phyloP scores from a whole-genome alignment of 768 basidiomycete genomes.

The Goffeauzyma gilvescens region DNA sequence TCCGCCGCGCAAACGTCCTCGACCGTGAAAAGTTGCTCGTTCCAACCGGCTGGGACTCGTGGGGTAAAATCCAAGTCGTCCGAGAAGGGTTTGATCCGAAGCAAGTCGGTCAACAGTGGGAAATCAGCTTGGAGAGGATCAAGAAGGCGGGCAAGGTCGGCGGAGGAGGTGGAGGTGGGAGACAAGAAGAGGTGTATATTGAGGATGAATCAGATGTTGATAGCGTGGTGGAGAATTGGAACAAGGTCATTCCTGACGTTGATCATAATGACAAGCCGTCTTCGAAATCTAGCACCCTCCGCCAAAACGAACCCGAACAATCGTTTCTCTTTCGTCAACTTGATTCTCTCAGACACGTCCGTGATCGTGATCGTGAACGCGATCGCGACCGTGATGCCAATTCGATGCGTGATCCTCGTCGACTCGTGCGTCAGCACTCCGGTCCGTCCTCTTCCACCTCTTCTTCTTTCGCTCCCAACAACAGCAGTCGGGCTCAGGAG shows the following conservation, averaged over 20 bases:
- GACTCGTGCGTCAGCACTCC: too few species aligned
- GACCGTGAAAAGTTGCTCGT: constrained; percentile 84
- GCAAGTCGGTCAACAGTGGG: constrained; percentile 18
- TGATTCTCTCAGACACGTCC: constrained; percentile 75
- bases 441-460: too few species aligned
- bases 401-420: too few species aligned
- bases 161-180: constrained; percentile 47
- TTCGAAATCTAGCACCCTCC: constrained; percentile 30
- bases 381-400: too few species aligned
- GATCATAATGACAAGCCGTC: constrained; percentile 37
- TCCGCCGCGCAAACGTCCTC: constrained; percentile 68
- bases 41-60: constrained; percentile 93
- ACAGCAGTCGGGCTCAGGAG: too few species aligned
- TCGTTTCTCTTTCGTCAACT: constrained; percentile 76
- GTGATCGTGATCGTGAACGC: constrained; percentile 71
- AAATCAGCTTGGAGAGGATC: constrained; percentile 13
- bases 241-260: constrained; percentile 45
- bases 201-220: constrained; percentile 37
- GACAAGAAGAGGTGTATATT: constrained; percentile 39
- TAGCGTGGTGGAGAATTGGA: constrained; percentile 51
- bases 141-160: constrained; percentile 55
- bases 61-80: constrained; percentile 82
- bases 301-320: constrained; percentile 64
- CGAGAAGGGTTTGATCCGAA: constrained; percentile 76
- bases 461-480: too few species aligned